These are phyloP conservation scores for Posidonia australis DNA, from an alignment of 106 monocot species.

Conservation along the genomic window DNA sequence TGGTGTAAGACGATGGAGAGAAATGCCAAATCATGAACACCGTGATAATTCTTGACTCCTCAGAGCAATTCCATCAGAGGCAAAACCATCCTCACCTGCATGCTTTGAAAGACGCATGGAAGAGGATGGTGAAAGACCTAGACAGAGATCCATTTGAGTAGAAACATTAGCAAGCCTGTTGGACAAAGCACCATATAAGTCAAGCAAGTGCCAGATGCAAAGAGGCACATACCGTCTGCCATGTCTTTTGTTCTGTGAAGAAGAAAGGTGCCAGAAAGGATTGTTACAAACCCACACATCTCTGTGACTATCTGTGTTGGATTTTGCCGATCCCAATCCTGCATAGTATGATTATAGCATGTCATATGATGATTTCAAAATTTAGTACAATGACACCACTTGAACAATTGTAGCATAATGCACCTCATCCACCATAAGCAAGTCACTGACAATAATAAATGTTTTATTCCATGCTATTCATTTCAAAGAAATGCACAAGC, in stretches of 20 bases:
- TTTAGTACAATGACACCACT: no score
- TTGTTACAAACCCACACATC: constrained; percentile 62
- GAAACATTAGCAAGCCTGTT: neutral
- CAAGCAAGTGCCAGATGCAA: neutral
- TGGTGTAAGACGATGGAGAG: neutral
- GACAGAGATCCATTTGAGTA: neutral
- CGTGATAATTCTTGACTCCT: constrained; percentile 37
- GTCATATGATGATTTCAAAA: no score
- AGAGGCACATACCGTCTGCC: constrained; percentile 32
- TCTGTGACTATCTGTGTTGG: constrained; percentile 68
- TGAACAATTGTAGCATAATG: no score
- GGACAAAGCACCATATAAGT: neutral
- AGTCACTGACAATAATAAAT: no score
- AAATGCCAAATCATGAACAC: constrained; percentile 6
- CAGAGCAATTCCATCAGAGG: constrained; percentile 57
- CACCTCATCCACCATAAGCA: no score
- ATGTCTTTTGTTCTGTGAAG: constrained; percentile 65
- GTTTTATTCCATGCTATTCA: no score
- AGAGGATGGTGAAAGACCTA: constrained; percentile 25
- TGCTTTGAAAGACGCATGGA: constrained; percentile 51
- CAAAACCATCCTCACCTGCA: constrained; percentile 37
- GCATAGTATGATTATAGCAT: neutral
- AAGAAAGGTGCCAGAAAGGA: constrained; percentile 61
- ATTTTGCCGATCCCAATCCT: constrained; percentile 69
- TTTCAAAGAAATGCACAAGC: no score